A percentile compares a stretch with the other conserved stretches of the same genome.
Evolutionary conservation across 2,329 filamentous ascomycete species (phyloP).

Genomic region (Talaromyces funiculosus): DNA sequence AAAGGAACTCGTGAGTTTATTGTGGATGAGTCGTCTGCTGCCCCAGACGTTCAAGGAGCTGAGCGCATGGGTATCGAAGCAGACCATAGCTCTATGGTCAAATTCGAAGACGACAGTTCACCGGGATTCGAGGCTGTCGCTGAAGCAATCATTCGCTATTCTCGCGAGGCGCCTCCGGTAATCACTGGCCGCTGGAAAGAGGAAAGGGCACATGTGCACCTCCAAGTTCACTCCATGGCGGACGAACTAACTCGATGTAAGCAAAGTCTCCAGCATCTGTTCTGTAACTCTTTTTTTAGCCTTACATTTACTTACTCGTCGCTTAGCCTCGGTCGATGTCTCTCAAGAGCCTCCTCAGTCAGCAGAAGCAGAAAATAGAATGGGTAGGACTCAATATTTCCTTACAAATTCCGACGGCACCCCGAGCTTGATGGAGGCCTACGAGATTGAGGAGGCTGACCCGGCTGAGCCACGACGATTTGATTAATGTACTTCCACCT

Average conservation of each 20-base stretch:
- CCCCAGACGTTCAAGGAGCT: slow-evolving; percentile 63
- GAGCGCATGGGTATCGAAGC: slow-evolving; percentile 70
- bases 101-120: slow-evolving; percentile 58
- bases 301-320: slow-evolving; percentile 3
- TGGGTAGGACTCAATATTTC: slow-evolving; percentile 30
- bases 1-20: slow-evolving; percentile 59
- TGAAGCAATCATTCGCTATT: slow-evolving; percentile 44
- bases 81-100: slow-evolving; percentile 67
- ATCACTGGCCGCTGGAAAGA: slow-evolving; percentile 56
- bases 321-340: slow-evolving; percentile 17
- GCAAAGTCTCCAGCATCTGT: background rate
- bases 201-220: slow-evolving; percentile 43
- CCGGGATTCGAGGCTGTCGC: slow-evolving; percentile 58
- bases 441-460: slow-evolving; percentile 34
- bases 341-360: slow-evolving; percentile 18
- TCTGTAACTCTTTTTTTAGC: background rate
- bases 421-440: slow-evolving; percentile 30
- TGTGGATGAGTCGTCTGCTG: slow-evolving; percentile 65
- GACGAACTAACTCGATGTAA: slow-evolving; percentile 35
- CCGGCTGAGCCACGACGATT: slow-evolving; percentile 13
- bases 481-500: slow-evolving; percentile 6
- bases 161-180: slow-evolving; percentile 49
- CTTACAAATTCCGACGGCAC: slow-evolving; percentile 26
- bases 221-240: slow-evolving; percentile 33
- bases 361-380: slow-evolving; percentile 21